Evolutionary conservation across 2,329 filamentous ascomycete species (phyloP).

Genomic region (Lecanosticta acicola): DNA sequence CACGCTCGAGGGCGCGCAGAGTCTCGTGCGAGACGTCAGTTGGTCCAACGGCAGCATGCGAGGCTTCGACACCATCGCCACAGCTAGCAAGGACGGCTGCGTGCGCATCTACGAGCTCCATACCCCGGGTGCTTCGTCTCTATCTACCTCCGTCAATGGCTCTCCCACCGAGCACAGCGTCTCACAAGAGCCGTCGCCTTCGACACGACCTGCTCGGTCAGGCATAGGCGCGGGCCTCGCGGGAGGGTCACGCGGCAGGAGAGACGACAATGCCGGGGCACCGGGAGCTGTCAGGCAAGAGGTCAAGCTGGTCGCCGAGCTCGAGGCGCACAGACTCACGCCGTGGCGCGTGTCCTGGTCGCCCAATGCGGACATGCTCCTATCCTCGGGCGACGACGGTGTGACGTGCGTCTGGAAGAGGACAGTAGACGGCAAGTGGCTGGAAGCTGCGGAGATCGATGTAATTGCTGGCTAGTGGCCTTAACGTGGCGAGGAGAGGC

Average conservation of each 20-base stretch:
- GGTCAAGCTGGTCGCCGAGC: conserved; percentile 57
- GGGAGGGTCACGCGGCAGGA: conserved; percentile 44
- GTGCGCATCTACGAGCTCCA: conserved; percentile 82
- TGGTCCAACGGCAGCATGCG: conserved; percentile 91
- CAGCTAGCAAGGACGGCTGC: conserved; percentile 85
- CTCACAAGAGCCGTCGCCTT: conserved; percentile 14
- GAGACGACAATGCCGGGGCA: conserved; percentile 48
- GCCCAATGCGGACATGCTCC: conserved; percentile 59
- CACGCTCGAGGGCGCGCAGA: conserved; percentile 66
- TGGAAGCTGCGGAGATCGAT: conserved; percentile 46
- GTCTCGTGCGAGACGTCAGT: conserved; percentile 72
- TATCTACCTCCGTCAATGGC: conserved; percentile 14
- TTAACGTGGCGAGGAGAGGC: not conserved
- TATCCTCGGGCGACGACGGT: conserved; percentile 72
- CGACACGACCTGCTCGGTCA: conserved; percentile 29
- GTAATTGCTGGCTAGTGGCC: conserved; percentile 17
- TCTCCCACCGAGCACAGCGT: conserved; percentile 9
- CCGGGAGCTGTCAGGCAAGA: conserved; percentile 63
- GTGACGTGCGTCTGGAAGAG: conserved; percentile 49
- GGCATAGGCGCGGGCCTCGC: conserved; percentile 52
- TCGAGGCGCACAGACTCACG: conserved; percentile 62
- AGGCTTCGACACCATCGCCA: conserved; percentile 84
- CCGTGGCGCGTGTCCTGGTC: conserved; percentile 71
- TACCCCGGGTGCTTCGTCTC: conserved; percentile 42
- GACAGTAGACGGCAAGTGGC: conserved; percentile 44